These are phyloP conservation scores for Aspergillus sp. DNA, from an alignment of 2,329 filamentous ascomycete species.

Conservation along the genomic window DNA sequence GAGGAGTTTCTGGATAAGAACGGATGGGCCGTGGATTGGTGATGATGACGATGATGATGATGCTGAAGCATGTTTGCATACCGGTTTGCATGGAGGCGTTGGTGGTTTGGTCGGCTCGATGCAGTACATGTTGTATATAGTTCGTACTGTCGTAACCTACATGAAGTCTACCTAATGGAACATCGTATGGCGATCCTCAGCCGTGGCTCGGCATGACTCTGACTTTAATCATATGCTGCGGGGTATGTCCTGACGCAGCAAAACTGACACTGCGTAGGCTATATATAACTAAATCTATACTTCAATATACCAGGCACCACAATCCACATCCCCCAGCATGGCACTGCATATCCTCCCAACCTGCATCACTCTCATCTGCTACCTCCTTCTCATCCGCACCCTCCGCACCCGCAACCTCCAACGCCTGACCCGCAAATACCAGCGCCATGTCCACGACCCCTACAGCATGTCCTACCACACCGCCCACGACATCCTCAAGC, in stretches of 20 bases:
- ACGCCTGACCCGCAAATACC: neutral
- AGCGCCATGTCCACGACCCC: neutral
- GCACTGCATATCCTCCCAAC: too few species aligned
- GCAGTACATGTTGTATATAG: too few species aligned
- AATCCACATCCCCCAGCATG: too few species aligned
- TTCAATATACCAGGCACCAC: too few species aligned
- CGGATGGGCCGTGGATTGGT: slow-evolving; percentile 93
- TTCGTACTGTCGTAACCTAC: too few species aligned
- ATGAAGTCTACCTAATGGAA: too few species aligned
- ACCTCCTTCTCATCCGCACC: neutral
- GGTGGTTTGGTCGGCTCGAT: neutral
- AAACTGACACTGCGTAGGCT: neutral
- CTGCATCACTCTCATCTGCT: neutral
- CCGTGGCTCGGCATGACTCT: too few species aligned
- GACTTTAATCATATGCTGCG: neutral
- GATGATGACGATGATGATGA: too few species aligned
- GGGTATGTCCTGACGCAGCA: neutral
- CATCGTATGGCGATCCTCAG: too few species aligned
- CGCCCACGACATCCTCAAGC: slow-evolving; percentile 4
- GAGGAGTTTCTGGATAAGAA: slow-evolving; percentile 82
- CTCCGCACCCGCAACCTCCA: neutral
- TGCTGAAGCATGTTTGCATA: neutral
- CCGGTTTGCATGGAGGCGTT: slow-evolving; percentile 2
- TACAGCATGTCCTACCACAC: slow-evolving; percentile 5
- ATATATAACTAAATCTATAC: too few species aligned